Evolutionary conservation across 306 rosid species (phyloP).

Genomic region (Casuarina equisetifolia): DNA sequence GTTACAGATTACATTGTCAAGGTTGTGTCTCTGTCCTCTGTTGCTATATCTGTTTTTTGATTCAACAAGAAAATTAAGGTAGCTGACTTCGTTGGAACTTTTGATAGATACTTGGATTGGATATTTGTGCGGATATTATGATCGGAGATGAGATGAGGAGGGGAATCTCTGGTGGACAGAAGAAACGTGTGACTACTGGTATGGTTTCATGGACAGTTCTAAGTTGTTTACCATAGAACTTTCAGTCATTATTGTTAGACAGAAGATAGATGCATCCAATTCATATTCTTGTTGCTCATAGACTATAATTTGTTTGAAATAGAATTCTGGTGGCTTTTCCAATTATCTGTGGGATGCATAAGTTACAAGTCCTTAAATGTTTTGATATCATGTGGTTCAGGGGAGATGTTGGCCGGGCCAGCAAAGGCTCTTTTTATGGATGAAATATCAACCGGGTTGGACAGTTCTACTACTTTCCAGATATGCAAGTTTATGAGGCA

Average conservation of each 20-base stretch:
- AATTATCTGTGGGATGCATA: background rate
- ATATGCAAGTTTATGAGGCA: constrained; percentile 80
- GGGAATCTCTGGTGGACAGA: constrained; percentile 69
- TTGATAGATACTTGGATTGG: constrained; percentile 53
- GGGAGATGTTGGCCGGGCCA: constrained; percentile 92
- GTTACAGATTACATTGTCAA: constrained; percentile 61
- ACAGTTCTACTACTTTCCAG: constrained; percentile 89
- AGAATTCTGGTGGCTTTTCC: background rate
- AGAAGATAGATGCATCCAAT: background rate
- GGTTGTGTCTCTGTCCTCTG: constrained; percentile 19
- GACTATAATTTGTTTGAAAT: background rate
- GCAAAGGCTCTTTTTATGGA: constrained; percentile 83
- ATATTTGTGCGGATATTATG: constrained; percentile 56
- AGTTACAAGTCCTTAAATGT: background rate
- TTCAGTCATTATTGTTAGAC: background rate
- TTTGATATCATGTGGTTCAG: constrained; percentile 40
- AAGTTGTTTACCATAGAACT: background rate
- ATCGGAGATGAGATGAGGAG: constrained; percentile 59
- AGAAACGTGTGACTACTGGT: constrained; percentile 62
- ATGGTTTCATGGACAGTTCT: background rate
- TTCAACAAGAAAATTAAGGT: background rate
- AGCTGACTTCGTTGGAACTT: background rate
- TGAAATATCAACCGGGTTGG: constrained; percentile 90
- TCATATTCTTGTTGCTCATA: background rate
- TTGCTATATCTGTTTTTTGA: background rate